These are phyloP conservation scores for Oleoguttula mirabilis DNA, from an alignment of 495 filamentous ascomycete species.

Conservation along the genomic window DNA sequence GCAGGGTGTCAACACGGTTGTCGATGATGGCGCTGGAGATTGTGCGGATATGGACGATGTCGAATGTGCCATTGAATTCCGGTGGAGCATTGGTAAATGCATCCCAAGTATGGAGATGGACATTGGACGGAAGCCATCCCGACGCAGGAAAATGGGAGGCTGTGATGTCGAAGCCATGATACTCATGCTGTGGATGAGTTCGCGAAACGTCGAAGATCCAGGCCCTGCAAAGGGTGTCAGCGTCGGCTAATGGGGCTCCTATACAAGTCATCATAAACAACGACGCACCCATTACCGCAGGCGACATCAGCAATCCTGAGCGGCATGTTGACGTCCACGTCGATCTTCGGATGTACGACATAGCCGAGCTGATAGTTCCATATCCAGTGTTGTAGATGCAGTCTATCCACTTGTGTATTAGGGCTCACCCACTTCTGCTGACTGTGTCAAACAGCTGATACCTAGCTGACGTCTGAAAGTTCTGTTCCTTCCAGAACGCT, in stretches of 20 bases:
- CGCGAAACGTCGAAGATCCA: constrained; percentile 25
- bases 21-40: constrained; percentile 24
- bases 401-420: too few species aligned
- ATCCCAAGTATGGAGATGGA: constrained; percentile 24
- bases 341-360: constrained; percentile 8
- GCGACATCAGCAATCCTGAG: constrained; percentile 12
- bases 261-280: neutral
- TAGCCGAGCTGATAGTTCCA: constrained; percentile 10
- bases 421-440: too few species aligned
- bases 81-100: constrained; percentile 20
- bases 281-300: constrained; percentile 8
- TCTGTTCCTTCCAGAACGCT: constrained; percentile 4
- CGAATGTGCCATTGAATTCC: constrained; percentile 24
- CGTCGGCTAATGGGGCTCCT: too few species aligned
- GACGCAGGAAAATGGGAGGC: constrained; percentile 22
- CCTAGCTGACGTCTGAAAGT: constrained; percentile 5
- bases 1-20: constrained; percentile 17
- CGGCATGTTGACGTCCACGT: neutral
- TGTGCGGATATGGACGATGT: constrained; percentile 31
- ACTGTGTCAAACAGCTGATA: neutral
- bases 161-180: constrained; percentile 26
- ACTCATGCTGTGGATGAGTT: constrained; percentile 15
- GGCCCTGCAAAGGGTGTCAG: too few species aligned
- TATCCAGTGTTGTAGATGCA: constrained; percentile 16
- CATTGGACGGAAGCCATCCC: constrained; percentile 25